Conservation (phyloP, 2,329 filamentous ascomycete genomes). For the Chaetothyriales sp. region DNA sequence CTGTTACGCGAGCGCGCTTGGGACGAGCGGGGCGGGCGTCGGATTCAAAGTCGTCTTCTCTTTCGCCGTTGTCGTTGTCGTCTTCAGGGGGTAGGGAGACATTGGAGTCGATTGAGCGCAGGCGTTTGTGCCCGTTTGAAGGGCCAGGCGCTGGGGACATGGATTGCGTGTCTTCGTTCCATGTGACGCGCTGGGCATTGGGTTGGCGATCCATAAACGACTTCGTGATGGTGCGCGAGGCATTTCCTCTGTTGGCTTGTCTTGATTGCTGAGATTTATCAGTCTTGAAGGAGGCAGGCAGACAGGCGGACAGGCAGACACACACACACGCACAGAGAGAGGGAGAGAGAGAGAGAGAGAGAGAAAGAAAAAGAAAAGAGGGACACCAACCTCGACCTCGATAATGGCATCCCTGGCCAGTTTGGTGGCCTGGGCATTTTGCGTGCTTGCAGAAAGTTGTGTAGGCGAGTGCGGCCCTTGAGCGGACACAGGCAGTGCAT, state of each 20-base stretch:
- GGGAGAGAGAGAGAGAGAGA: too few species aligned
- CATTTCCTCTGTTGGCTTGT: not conserved
- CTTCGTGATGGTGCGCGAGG: not conserved
- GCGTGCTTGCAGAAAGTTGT: not conserved
- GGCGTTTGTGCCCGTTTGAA: not conserved
- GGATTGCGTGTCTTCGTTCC: not conserved
- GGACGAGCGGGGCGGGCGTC: not conserved
- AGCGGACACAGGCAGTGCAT: not conserved
- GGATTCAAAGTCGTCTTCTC: not conserved
- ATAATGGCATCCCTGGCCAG: not conserved
- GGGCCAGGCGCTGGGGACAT: not conserved
- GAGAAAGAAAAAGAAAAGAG: not conserved
- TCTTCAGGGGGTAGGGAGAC: not conserved
- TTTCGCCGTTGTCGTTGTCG: constrained; percentile 1
- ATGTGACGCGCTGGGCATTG: not conserved
- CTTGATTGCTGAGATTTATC: not conserved
- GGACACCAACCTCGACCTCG: not conserved
- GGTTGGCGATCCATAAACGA: not conserved
- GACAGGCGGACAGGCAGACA: too few species aligned
- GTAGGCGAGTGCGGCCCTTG: not conserved
- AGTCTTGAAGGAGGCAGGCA: not conserved
- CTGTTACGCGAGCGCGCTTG: not conserved
- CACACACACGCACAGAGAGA: too few species aligned
- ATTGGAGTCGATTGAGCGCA: not conserved
- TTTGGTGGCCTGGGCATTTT: not conserved